Conservation (phyloP, 805 yeast genomes). For the Candida adriatica region DNA sequence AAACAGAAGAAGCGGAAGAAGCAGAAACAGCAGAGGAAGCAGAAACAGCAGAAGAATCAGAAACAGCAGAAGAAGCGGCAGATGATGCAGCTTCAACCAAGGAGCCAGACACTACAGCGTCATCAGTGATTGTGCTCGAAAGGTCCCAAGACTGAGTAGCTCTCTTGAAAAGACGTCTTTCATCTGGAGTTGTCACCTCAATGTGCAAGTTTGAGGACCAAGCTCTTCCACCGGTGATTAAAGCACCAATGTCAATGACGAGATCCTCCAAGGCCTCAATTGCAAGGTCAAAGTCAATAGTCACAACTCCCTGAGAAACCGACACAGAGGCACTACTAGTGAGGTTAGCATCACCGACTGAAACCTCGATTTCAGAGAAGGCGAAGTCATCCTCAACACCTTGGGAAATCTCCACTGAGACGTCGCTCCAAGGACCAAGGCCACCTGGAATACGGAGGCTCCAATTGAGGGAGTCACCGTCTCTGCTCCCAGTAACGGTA, state of each 20-base stretch:
- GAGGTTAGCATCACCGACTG: constrained; percentile 4
- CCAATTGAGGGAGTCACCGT: constrained; percentile 1
- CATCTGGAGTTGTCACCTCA: constrained; percentile 1
- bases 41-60: constrained; percentile 2
- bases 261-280: neutral
- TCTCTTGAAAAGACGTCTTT: constrained; percentile 3
- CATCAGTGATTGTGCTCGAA: constrained; percentile 4
- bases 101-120: constrained; percentile 1
- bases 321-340: neutral
- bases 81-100: neutral
- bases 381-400: constrained; percentile 12
- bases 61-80: constrained; percentile 1
- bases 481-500: neutral
- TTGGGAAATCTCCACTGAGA: constrained; percentile 2
- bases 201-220: constrained; percentile 1
- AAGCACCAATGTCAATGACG: constrained; percentile 1
- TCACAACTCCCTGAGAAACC: neutral
- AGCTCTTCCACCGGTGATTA: constrained; percentile 1
- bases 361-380: constrained; percentile 7
- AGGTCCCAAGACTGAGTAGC: constrained; percentile 2
- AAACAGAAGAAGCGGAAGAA: constrained; percentile 2
- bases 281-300: constrained; percentile 1
- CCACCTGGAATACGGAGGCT: neutral
- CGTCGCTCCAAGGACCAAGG: constrained; percentile 11
- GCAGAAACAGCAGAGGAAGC: constrained; percentile 1